Evolutionary conservation across 495 filamentous ascomycete species (phyloP), one percentile per base, ranked within the genome.

Genomic region (Letharia columbiana): DNA sequence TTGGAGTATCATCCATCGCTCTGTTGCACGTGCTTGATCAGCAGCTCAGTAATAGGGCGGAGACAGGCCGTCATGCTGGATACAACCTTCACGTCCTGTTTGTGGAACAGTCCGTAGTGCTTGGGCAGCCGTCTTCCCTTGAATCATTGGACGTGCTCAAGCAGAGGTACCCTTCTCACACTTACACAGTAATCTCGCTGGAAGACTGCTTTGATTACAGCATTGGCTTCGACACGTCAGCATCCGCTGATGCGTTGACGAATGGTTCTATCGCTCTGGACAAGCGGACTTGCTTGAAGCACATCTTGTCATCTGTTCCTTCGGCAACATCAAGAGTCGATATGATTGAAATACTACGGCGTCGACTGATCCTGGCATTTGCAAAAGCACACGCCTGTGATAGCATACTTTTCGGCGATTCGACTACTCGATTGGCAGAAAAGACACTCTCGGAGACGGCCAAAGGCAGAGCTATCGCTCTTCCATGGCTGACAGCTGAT

Each of bases 371-470:
- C 41, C 76, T 88, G 60, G 79, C 83, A 15, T 79, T 84, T 54
- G 90, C 91, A 20, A 80, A 83, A 61, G 71, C 73, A 3, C 70
- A 79, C 35, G 74, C 69, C n/a, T 93, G 88, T 72, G 81, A 86
- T 63, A 81, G 83, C 28, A 81, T 98, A 37, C 73, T 97, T 0
- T 89, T 93, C 77, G 93, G 91, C 20, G 86, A 94, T 77, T 91
- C 85, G 57, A 95, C 95, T 13, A 97, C 91, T 11, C 82, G 88
- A 15, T 83, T 98, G 33, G 93, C 94, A 6, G 89, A 93, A 69
- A 89, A 89, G 69, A 90, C 91, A 6, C 85, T 98, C 4, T 80
- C 90, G 2, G 89, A 92, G 73, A 90, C 91, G 5, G 91, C 95
- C 9, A 96, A 97, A 76, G 94, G 94, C 0, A 82, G 94, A 6